These are phyloP conservation scores for Calonectria henricotiae DNA, from an alignment of 2,329 filamentous ascomycete genomes.

Conservation along the genomic window DNA sequence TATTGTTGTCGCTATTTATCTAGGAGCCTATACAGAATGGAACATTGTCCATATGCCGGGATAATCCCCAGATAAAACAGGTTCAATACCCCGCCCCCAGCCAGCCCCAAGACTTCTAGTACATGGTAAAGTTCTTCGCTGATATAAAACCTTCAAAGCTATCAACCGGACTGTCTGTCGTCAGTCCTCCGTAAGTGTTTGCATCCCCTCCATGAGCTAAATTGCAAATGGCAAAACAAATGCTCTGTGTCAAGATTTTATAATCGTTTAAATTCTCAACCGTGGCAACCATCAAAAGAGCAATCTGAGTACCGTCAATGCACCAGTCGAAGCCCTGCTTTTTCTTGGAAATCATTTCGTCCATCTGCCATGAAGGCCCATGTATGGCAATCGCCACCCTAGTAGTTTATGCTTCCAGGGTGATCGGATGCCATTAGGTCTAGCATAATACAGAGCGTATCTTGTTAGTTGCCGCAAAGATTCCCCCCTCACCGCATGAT, in stretches of 20 bases:
- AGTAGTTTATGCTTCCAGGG: neutral
- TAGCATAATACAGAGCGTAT: conserved; percentile 16
- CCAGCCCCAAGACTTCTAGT: neutral
- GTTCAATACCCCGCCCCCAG: too few relatives aligned
- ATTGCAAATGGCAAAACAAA: conserved; percentile 11
- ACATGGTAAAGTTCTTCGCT: conserved; percentile 3
- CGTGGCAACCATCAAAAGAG: neutral
- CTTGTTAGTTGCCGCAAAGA: conserved; percentile 19
- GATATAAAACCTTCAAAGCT: neutral
- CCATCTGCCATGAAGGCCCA: conserved; percentile 16
- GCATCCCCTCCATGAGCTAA: neutral
- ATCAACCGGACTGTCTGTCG: conserved; percentile 10
- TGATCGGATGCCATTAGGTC: neutral
- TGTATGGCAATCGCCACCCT: neutral
- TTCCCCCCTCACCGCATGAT: conserved; percentile 24
- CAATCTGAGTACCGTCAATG: conserved; percentile 8
- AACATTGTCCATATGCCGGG: too few relatives aligned
- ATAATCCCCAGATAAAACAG: too few relatives aligned
- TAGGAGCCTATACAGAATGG: too few relatives aligned
- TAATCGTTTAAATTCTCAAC: conserved; percentile 9
- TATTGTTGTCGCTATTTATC: too few relatives aligned
- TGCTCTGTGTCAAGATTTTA: conserved; percentile 10
- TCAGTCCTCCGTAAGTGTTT: neutral
- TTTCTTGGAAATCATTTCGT: conserved; percentile 2
- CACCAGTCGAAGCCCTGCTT: neutral